These are phyloP conservation scores for Chlorella sorokiniana DNA, from an alignment of 139 green algal genomes.

Conservation along the genomic window DNA sequence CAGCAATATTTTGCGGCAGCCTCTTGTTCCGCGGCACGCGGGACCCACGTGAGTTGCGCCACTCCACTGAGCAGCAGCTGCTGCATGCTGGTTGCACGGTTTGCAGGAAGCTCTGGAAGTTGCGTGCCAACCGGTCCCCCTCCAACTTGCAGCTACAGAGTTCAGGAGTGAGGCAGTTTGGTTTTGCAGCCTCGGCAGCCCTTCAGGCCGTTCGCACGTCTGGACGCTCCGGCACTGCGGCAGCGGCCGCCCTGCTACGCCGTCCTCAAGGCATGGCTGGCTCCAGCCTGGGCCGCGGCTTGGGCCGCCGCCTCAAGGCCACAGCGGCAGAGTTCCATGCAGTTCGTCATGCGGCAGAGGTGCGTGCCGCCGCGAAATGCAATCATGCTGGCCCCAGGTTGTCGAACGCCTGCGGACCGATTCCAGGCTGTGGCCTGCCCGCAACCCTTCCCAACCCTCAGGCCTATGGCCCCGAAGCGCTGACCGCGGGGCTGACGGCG, in stretches of 20 bases:
- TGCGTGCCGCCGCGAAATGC: no score
- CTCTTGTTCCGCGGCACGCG: not conserved
- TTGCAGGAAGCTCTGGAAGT: no score
- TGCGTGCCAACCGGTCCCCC: not conserved
- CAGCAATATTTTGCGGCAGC: not conserved
- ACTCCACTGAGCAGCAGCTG: not conserved
- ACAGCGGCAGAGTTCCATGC: not conserved
- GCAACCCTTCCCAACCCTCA: not conserved
- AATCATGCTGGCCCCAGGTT: no score
- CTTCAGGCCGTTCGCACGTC: not conserved
- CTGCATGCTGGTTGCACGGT: not conserved
- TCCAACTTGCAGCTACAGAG: not conserved
- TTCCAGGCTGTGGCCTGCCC: not conserved
- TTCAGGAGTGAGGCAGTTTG: slow-evolving; percentile 2
- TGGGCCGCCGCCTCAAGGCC: slow-evolving; percentile 17
- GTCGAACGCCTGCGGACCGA: no score
- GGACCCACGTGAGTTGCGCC: not conserved
- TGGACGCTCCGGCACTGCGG: not conserved
- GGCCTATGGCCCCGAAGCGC: slow-evolving; percentile 28
- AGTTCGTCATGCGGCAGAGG: not conserved
- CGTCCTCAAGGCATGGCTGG: slow-evolving; percentile 22
- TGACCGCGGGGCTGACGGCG: slow-evolving; percentile 43
- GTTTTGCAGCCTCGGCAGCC: slow-evolving; percentile 15
- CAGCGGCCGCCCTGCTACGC: not conserved
- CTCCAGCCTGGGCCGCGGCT: not conserved